A percentile compares a stretch with the other conserved stretches of the same genome.
These are phyloP conservation scores for Neofusicoccum sp. DNA, from an alignment of 2,329 filamentous ascomycete genomes.

Conservation along the genomic window DNA sequence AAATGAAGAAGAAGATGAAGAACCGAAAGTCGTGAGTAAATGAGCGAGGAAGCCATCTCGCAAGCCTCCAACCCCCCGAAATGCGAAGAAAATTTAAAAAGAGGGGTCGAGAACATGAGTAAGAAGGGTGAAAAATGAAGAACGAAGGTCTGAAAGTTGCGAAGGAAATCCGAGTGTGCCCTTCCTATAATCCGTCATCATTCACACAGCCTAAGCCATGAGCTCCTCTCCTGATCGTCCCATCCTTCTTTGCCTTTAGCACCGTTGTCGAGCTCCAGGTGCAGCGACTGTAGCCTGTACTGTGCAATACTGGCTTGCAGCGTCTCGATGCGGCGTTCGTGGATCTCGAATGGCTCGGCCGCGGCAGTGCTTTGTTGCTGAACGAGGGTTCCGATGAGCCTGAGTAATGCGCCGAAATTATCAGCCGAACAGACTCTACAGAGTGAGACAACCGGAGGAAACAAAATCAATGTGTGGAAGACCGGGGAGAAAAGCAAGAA, in stretches of 20 bases:
- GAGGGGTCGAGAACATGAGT: not conserved
- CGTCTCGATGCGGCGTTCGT: conserved; percentile 15
- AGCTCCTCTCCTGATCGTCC: conserved; percentile 9
- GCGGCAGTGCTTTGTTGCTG: conserved; percentile 2
- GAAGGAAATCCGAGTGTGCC: not conserved
- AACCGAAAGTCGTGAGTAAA: not conserved
- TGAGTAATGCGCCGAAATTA: not conserved
- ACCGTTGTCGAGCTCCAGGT: conserved; percentile 12
- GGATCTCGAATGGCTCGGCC: conserved; percentile 8
- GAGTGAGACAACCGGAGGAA: not conserved
- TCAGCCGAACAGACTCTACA: not conserved
- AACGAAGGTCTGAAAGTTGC: not conserved
- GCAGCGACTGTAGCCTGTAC: conserved; percentile 9
- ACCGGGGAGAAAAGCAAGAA: not conserved
- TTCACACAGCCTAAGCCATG: conserved; percentile 10
- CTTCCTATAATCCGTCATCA: not conserved
- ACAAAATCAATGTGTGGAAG: not conserved
- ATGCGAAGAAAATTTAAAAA: not conserved
- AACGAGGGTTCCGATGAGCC: conserved; percentile 4
- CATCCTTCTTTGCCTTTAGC: conserved; percentile 1
- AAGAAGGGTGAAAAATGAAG: not conserved
- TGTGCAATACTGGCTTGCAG: conserved; percentile 6
- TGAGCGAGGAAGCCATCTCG: not conserved
- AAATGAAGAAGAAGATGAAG: not conserved
- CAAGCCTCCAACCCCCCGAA: not conserved